Evolutionary conservation across 2,329 filamentous ascomycete genomes (phyloP).

Genomic region (Botryotinia narcissicola): DNA sequence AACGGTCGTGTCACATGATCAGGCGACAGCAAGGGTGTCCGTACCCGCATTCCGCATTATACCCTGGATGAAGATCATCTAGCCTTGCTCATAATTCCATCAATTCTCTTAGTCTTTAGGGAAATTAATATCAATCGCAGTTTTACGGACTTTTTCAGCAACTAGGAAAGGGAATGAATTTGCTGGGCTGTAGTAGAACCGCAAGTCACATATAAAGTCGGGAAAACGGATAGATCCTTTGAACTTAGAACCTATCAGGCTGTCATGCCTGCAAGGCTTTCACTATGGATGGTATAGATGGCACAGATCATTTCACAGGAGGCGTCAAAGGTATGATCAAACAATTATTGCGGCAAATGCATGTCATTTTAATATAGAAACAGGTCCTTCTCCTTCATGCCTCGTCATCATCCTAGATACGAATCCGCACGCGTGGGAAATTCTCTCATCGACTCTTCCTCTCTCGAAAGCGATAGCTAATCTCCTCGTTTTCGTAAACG

Average conservation of each 20-base stretch:
- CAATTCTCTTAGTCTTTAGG: background rate
- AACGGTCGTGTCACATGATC: conserved; percentile 1
- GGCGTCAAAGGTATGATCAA: conserved; percentile 45
- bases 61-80: conserved; percentile 11
- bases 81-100: background rate
- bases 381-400: conserved; percentile 69
- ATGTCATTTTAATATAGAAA: conserved; percentile 22
- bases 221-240: background rate
- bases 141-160: background rate
- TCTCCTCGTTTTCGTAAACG: conserved; percentile 94
- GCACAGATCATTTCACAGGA: conserved; percentile 53
- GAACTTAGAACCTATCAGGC: background rate
- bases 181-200: background rate
- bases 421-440: conserved; percentile 90
- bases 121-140: background rate
- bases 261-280: conserved; percentile 29
- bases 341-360: background rate
- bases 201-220: background rate
- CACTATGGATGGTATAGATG: conserved; percentile 66
- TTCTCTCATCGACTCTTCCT: conserved; percentile 70
- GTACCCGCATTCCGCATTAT: background rate
- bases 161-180: background rate
- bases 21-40: conserved; percentile 4
- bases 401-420: conserved; percentile 92
- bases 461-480: conserved; percentile 83